Evolutionary conservation across 352 stramenopile species (phyloP), one percentile per base, ranked within the genome.

Genomic region (Pythium monospermum): DNA sequence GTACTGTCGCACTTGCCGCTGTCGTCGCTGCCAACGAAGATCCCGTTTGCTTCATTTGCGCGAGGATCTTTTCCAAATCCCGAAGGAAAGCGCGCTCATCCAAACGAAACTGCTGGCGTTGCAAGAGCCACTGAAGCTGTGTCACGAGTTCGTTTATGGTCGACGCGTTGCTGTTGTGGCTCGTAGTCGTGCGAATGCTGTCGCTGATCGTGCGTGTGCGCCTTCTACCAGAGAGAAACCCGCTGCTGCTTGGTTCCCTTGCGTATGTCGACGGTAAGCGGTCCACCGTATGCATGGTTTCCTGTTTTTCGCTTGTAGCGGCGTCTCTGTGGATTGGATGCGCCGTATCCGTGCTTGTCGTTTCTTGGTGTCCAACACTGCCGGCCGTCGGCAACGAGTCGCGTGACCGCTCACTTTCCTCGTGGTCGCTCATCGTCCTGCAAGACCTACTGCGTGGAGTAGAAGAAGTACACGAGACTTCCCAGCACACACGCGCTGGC

Each of bases 41-140:
- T n/a, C n/a, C n/a, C n/a, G n/a, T n/a, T n/a, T n/a, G n/a, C n/a
- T 21, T 18, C 13, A 60, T 38, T 37, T 49, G 49, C 1, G 19
- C 35, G 44, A 88, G 41, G 27, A 87, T 71, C 26, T 69, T 77
- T 53, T 89, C 81, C 21, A 89, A 68, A 28, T 89, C 81, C 27
- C 78, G 68, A 19, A 79, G 68, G 49, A 89, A 89, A 1, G 65
- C 53, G 6, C 78, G 69, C 53, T 89, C 81, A 26, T 91, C 81
- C 0, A 68, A 66, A 4, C 76, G 73, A 40, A 74, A 61, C n/a
- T 76, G 76, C 58, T 88, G 76, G 16, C 81, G 69, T 46, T 70
- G 79, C 25, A 68, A 85, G 7, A 91, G 57, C 23, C 65, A 58
- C 49, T 87, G 76, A 6, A 89, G 60, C 38, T 85, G 76, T 15